These are phyloP conservation scores for Debaryomyces tyrocola DNA, from an alignment of 805 yeast genomes.

Conservation along the genomic window DNA sequence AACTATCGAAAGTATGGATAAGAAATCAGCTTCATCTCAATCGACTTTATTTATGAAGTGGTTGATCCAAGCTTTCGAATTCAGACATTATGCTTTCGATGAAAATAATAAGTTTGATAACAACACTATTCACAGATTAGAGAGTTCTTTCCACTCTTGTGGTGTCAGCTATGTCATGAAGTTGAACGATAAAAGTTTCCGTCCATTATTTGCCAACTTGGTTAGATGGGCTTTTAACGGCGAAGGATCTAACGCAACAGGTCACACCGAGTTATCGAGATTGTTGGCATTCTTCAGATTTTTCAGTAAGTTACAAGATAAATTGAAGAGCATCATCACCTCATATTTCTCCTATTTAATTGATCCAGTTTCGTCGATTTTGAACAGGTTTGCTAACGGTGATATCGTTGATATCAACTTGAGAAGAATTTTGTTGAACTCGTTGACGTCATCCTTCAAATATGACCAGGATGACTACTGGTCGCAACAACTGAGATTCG, in stretches of 20 bases:
- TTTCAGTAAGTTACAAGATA: constrained; percentile 80
- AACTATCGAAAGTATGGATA: constrained; percentile 65
- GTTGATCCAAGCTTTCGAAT: constrained; percentile 68
- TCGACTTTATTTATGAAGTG: constrained; percentile 68
- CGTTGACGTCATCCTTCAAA: constrained; percentile 78
- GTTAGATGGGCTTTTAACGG: constrained; percentile 93
- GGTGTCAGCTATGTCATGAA: constrained; percentile 81
- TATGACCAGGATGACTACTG: constrained; percentile 94
- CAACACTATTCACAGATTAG: constrained; percentile 79
- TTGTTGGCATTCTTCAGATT: constrained; percentile 78
- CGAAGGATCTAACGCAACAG: constrained; percentile 55
- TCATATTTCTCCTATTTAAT: constrained; percentile 82
- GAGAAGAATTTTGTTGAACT: constrained; percentile 70
- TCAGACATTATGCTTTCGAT: constrained; percentile 47
- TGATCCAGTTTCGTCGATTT: constrained; percentile 63
- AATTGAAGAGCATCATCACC: constrained; percentile 83
- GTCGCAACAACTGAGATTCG: constrained; percentile 86
- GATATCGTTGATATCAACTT: constrained; percentile 48
- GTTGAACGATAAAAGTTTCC: constrained; percentile 87
- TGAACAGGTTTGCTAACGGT: constrained; percentile 49
- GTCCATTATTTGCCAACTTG: constrained; percentile 84
- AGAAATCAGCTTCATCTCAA: constrained; percentile 72
- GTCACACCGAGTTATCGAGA: constrained; percentile 54
- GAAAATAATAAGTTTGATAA: constrained; percentile 47
- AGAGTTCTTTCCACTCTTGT: constrained; percentile 69